phyloP scores from a whole-genome alignment of 2,329 filamentous ascomycete species.

The Alternaria angustiovoidea region DNA sequence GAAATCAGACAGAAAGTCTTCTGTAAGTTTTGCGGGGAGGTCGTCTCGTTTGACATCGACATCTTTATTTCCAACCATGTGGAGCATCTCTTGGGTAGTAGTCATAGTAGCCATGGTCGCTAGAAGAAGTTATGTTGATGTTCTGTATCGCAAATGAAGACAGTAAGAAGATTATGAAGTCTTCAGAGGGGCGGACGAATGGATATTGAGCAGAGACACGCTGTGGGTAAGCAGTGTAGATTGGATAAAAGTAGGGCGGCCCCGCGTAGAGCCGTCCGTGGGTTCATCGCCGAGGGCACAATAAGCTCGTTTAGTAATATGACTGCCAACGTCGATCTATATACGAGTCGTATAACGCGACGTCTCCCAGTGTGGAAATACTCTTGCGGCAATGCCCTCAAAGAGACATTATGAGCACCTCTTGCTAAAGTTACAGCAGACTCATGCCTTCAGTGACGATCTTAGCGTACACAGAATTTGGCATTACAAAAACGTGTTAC shows the following conservation, averaged over 20 bases:
- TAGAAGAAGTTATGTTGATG: not conserved
- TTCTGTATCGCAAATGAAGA: not conserved
- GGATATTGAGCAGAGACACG: not conserved
- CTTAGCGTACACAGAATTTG: not conserved
- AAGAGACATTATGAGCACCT: not conserved
- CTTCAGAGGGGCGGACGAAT: not conserved
- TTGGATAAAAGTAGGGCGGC: not conserved
- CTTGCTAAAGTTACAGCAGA: not conserved
- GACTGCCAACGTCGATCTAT: not conserved
- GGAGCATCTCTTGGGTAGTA: not conserved
- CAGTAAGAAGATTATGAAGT: not conserved
- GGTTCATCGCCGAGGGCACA: not conserved
- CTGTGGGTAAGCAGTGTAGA: not conserved
- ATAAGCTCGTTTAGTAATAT: not conserved
- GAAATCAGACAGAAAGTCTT: not conserved
- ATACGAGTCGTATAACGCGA: not conserved
- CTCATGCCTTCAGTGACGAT: not conserved
- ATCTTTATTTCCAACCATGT: not conserved
- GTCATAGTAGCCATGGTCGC: not conserved
- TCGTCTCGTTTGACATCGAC: not conserved
- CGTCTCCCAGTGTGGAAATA: not conserved
- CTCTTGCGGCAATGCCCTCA: not conserved
- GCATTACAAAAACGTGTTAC: not conserved
- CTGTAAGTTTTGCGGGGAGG: not conserved
- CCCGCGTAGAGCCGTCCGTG: not conserved